Percentiles rank a stretch among this genome's conserved stretches.
Conservation (phyloP, 1,139 yeast species). For the Lodderomyces pseudojiufengensis region DNA sequence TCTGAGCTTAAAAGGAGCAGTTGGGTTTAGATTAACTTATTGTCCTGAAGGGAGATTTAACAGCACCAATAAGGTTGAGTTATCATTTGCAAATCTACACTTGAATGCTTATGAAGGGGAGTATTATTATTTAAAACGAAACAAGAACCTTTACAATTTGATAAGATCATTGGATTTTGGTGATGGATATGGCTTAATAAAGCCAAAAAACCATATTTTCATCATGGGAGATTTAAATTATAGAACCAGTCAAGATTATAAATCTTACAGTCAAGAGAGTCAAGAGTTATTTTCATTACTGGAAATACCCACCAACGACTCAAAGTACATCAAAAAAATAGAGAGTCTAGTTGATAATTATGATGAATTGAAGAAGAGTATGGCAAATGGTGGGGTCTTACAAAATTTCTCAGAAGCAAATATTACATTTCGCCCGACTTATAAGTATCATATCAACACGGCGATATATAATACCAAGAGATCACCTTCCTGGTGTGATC, state of each 20-base stretch:
- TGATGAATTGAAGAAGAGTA: conserved; percentile 60
- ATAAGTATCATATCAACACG: conserved; percentile 56
- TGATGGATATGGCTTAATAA: conserved; percentile 57
- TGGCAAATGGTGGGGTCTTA: conserved; percentile 44
- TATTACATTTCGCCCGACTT: conserved; percentile 69
- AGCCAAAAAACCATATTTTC: conserved; percentile 58
- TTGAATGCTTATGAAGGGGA: conserved; percentile 75
- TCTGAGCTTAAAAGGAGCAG: conserved; percentile 74
- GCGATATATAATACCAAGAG: conserved; percentile 56
- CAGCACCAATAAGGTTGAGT: conserved; percentile 21
- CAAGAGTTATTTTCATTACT: conserved; percentile 22
- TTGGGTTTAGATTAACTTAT: conserved; percentile 50
- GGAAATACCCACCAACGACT: conserved; percentile 18
- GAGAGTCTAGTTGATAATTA: conserved; percentile 21
- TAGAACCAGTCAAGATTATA: conserved; percentile 45
- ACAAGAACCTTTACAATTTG: conserved; percentile 47
- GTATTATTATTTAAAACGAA: conserved; percentile 43
- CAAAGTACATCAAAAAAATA: conserved; percentile 17
- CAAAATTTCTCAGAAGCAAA: conserved; percentile 62
- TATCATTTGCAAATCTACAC: conserved; percentile 69
- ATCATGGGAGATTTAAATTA: conserved; percentile 84
- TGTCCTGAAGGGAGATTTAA: conserved; percentile 19
- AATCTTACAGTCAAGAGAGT: conserved; percentile 14
- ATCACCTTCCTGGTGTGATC: conserved; percentile 87
- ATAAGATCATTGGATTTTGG: conserved; percentile 55